Base-by-base conservation (phyloP, 352 stramenopile genomes). In the Globisporangium cederbergense region DNA sequence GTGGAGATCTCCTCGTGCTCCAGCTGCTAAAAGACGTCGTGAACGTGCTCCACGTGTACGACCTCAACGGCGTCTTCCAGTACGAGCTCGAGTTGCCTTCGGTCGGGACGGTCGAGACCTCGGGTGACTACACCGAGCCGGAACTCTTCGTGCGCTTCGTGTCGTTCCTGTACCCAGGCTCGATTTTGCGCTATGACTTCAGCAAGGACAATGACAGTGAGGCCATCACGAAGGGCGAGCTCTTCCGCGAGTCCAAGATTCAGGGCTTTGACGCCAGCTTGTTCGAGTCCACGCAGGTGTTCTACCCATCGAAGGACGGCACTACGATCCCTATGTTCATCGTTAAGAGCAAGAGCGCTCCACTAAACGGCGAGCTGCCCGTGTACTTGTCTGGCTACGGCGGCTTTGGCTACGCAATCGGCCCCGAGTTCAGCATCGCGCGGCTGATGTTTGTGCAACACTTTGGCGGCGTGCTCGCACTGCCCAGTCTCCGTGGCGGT, bases 301-400 rank as follows among this genome's bases (percentile, higher is more conserved):
- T 97, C 67, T 97, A 97, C 53, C 89, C 82, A 16, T 97, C 87
- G 36, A 93, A 96, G 64, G 96, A 98, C 67, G 96, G 95, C 46
- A 98, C 94, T 8, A 87, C 96, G 71, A 89, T 99, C 70, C 96
- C 96, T 3, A 98, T 98, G 79, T 98, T 98, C 73, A 85, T 98
- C 22, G 83, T 98, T 50, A 89, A 89, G 63, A 86, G 88, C 59
- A 94, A 96, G 73, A 79, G 79, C 49, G 68, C 80, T 4, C 71
- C 67, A 10, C 66, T 91, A 58, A 86, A 98, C 68, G 90, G 91
- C 14, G 73, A 92, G 22, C 86, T 90, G 60, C 96, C 94, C 4
- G 97, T 93, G 54, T 90, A 98, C 51, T 55, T 98, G 14, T 97
- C 98, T 72, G 95, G 88, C 59, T 98, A 98, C 68, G 95, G 95